These are phyloP conservation scores for Mucor irregularis DNA, from an alignment of 371 early-diverging fungal genomes.

Conservation along the genomic window DNA sequence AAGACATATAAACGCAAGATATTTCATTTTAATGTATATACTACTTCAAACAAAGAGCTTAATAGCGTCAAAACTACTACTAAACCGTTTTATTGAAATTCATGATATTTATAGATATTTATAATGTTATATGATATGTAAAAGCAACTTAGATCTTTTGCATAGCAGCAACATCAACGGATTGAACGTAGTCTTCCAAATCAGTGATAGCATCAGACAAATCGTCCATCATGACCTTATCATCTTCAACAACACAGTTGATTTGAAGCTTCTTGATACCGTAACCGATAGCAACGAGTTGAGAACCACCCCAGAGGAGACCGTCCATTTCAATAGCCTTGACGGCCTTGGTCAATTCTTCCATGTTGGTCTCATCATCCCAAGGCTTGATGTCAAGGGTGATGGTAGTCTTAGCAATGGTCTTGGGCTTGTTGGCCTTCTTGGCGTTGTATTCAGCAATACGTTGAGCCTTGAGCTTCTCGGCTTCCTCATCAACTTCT, in stretches of 20 bases:
- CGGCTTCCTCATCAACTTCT: constrained; percentile 91
- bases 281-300: constrained; percentile 84
- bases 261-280: constrained; percentile 91
- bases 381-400: constrained; percentile 96
- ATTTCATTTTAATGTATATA: no score
- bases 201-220: constrained; percentile 77
- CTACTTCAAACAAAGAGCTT: no score
- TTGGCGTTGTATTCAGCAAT: constrained; percentile 91
- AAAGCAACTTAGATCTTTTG: constrained; percentile 86
- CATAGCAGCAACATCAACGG: constrained; percentile 91
- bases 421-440: constrained; percentile 93
- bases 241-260: constrained; percentile 92
- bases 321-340: constrained; percentile 83
- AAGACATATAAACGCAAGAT: no score
- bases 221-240: constrained; percentile 75
- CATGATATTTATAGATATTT: no score
- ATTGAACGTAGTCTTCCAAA: constrained; percentile 89
- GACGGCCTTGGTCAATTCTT: constrained; percentile 74
- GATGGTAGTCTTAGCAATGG: constrained; percentile 91
- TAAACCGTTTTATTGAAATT: no score
- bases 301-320: constrained; percentile 85
- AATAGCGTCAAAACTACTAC: no score
- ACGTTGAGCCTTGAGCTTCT: constrained; percentile 85
- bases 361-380: constrained; percentile 95
- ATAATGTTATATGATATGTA: not conserved